phyloP scores from a whole-genome alignment of 495 filamentous ascomycete species.

The Cudoniella acicularis region DNA sequence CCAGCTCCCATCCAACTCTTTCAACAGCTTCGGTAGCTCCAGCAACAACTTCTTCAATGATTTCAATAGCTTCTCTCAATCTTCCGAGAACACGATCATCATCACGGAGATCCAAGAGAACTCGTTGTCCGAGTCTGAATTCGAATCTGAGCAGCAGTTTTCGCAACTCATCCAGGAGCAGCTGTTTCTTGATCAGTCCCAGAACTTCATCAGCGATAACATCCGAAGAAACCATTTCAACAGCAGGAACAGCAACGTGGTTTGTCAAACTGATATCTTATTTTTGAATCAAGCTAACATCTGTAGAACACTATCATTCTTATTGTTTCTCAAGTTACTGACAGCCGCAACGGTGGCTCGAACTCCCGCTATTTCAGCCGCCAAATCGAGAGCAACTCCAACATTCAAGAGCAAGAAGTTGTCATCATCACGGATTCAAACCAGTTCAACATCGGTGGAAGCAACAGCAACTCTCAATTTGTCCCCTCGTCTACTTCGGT shows the following conservation, averaged over 20 bases:
- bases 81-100: not conserved
- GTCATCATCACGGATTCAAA: slow-evolving; percentile 10
- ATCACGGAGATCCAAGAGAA: not conserved
- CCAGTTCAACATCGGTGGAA: not conserved
- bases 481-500: not conserved
- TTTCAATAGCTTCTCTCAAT: not conserved
- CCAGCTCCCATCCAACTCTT: not conserved
- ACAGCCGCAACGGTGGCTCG: slow-evolving; percentile 13
- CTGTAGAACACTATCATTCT: slow-evolving; percentile 22
- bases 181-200: not conserved
- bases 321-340: slow-evolving; percentile 16
- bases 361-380: slow-evolving; percentile 20
- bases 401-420: slow-evolving; percentile 6
- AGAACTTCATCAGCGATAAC: slow-evolving; percentile 19
- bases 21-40: slow-evolving; percentile 2
- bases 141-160: not conserved
- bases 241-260: slow-evolving; percentile 23
- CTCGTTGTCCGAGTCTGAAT: not conserved
- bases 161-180: slow-evolving; percentile 13
- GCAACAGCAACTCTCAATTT: not conserved
- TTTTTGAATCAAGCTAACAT: slow-evolving; percentile 1
- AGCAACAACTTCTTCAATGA: slow-evolving; percentile 6
- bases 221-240: slow-evolving; percentile 24
- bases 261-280: slow-evolving; percentile 1
- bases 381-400: slow-evolving; percentile 18